Conservation (phyloP, 176 grass and related monocot species). For the Rhynchospora breviuscula region DNA sequence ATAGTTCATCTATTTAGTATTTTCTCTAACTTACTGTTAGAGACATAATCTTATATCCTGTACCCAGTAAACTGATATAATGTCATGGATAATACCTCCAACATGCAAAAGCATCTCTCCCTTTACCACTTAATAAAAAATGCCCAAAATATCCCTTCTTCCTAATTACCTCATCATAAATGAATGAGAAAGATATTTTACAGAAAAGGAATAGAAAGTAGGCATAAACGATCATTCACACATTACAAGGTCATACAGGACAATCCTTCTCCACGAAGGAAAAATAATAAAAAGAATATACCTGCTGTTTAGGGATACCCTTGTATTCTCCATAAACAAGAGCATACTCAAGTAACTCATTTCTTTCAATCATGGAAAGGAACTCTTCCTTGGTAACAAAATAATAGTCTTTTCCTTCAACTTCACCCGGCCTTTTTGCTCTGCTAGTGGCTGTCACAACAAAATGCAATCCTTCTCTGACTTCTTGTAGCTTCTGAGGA, state of each 20-base stretch:
- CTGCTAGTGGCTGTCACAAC: constrained; percentile 79
- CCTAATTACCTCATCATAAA: background rate
- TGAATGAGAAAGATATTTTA: background rate
- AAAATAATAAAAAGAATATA: constrained; percentile 17
- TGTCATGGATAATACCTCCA: background rate
- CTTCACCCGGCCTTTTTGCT: constrained; percentile 52
- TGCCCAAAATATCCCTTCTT: background rate
- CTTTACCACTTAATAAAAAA: background rate
- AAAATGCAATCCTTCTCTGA: constrained; percentile 70
- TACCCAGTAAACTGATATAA: constrained; percentile 3
- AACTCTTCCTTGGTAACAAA: constrained; percentile 87
- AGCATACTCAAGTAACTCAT: constrained; percentile 77
- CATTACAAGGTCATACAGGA: background rate
- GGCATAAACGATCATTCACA: background rate
- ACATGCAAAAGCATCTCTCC: background rate
- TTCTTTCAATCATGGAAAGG: constrained; percentile 73
- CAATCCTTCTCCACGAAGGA: background rate
- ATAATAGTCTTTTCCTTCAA: constrained; percentile 92
- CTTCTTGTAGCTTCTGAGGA: constrained; percentile 67
- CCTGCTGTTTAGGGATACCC: constrained; percentile 94
- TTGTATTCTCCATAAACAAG: constrained; percentile 97
- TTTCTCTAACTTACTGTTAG: background rate
- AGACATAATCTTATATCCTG: background rate
- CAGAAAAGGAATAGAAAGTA: background rate
- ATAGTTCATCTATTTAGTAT: background rate